These are phyloP conservation scores for Hypoxylon intermedium DNA, from an alignment of 495 filamentous ascomycete species.

Conservation along the genomic window DNA sequence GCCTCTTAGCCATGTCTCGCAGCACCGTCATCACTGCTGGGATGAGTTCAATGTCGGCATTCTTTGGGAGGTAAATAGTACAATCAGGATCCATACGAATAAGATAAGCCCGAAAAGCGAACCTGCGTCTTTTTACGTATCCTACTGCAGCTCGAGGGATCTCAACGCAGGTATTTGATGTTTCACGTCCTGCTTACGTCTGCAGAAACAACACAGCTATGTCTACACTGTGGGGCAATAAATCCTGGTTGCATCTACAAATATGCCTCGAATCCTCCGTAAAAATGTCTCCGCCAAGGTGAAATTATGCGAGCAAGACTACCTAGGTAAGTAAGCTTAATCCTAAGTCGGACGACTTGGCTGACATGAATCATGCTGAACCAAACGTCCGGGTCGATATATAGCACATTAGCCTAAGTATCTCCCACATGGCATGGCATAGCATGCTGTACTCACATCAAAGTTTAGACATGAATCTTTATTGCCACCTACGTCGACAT, in stretches of 20 bases:
- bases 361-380: neutral
- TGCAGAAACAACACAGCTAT: slow-evolving; percentile 5
- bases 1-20: neutral
- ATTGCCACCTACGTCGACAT: slow-evolving; percentile 21
- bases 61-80: slow-evolving; percentile 14
- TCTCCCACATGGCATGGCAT: neutral
- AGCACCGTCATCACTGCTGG: too few relatives aligned
- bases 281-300: too few relatives aligned
- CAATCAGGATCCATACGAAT: slow-evolving; percentile 21
- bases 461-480: too few relatives aligned
- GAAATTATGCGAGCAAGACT: too few relatives aligned
- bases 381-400: neutral
- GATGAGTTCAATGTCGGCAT: slow-evolving; percentile 11
- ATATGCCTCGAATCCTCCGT: slow-evolving; percentile 7
- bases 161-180: slow-evolving; percentile 26
- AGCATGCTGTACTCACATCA: neutral
- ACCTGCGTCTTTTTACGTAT: slow-evolving; percentile 1
- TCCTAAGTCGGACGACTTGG: neutral
- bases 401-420: neutral
- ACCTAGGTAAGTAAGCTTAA: too few relatives aligned
- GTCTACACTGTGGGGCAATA: slow-evolving; percentile 9
- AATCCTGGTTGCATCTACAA: slow-evolving; percentile 15
- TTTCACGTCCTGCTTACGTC: slow-evolving; percentile 18
- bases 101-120: slow-evolving; percentile 19
- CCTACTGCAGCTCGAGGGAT: slow-evolving; percentile 23